Percentiles rank a stretch among this genome's conserved stretches.
These are phyloP conservation scores for Colletotrichum musicola DNA, from an alignment of 2,329 filamentous ascomycete species.

Conservation along the genomic window DNA sequence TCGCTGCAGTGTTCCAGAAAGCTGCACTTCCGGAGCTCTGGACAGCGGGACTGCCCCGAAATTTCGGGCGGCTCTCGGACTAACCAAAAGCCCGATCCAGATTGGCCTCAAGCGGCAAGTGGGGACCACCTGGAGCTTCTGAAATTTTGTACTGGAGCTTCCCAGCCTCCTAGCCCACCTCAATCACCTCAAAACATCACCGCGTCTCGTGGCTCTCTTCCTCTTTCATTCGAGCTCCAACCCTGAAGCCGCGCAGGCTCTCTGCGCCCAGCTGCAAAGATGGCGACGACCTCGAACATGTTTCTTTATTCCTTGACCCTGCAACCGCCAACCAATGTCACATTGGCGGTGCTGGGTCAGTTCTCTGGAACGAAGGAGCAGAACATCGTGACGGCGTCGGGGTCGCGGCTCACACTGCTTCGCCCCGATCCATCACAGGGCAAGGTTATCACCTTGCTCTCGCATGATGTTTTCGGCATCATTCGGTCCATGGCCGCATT, in stretches of 20 bases:
- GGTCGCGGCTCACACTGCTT: slow-evolving; percentile 88
- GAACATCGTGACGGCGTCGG: slow-evolving; percentile 94
- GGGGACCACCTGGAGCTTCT: slow-evolving; percentile 35
- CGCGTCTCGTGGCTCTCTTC: slow-evolving; percentile 29
- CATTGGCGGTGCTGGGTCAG: slow-evolving; percentile 92
- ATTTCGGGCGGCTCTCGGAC: slow-evolving; percentile 39
- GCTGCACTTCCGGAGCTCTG: slow-evolving; percentile 2
- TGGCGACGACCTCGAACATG: slow-evolving; percentile 99
- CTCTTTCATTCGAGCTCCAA: slow-evolving; percentile 35
- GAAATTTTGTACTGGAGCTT: slow-evolving; percentile 38
- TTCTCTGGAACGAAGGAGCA: slow-evolving; percentile 97
- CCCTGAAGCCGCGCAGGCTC: slow-evolving; percentile 62
- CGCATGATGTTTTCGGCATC: slow-evolving; percentile 96
- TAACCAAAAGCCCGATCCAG: slow-evolving; percentile 19
- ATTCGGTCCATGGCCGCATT: slow-evolving; percentile 91
- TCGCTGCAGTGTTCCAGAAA: not conserved
- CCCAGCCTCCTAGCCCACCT: slow-evolving; percentile 34
- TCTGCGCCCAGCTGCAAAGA: slow-evolving; percentile 67
- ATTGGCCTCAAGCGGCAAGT: slow-evolving; percentile 23
- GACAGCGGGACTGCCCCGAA: slow-evolving; percentile 21
- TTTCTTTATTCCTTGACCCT: slow-evolving; percentile 98
- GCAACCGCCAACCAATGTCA: slow-evolving; percentile 89
- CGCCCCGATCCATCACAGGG: slow-evolving; percentile 87
- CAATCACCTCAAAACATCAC: slow-evolving; percentile 31
- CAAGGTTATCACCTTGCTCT: slow-evolving; percentile 86